Evolutionary conservation across 805 yeast genomes (phyloP).

Genomic region (Metschnikowia dekortorum): DNA sequence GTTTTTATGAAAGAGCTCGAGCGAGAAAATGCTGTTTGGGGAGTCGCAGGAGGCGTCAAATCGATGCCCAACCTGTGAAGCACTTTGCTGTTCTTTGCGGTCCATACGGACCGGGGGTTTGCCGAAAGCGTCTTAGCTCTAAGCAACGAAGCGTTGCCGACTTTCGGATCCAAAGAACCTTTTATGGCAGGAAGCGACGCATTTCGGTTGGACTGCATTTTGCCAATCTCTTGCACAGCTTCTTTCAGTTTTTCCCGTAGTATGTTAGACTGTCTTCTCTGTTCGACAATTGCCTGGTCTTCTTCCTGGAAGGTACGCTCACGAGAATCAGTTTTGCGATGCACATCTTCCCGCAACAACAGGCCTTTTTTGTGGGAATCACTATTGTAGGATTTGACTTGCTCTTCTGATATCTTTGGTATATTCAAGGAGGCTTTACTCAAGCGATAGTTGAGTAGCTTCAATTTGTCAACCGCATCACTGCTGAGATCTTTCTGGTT

Average conservation of each 20-base stretch:
- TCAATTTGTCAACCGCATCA: slow-evolving; percentile 11
- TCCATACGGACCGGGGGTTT: slow-evolving; percentile 23
- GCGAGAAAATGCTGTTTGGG: slow-evolving; percentile 13
- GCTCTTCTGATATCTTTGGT: slow-evolving; percentile 2
- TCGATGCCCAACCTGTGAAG: slow-evolving; percentile 38
- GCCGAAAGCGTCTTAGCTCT: slow-evolving; percentile 31
- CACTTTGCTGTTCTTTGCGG: slow-evolving; percentile 29
- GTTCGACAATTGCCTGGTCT: slow-evolving; percentile 12
- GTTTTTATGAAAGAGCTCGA: slow-evolving; percentile 27
- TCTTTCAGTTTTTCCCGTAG: slow-evolving; percentile 26
- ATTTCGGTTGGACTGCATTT: slow-evolving; percentile 12
- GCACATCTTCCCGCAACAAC: slow-evolving; percentile 17
- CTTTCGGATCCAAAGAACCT: slow-evolving; percentile 37
- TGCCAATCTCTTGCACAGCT: slow-evolving; percentile 23
- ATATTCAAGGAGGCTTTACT: slow-evolving; percentile 13
- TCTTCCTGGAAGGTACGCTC: slow-evolving; percentile 7
- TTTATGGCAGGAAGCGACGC: slow-evolving; percentile 11
- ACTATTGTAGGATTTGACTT: neutral
- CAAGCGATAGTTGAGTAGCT: slow-evolving; percentile 9
- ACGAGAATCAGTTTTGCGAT: slow-evolving; percentile 15
- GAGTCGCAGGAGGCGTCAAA: slow-evolving; percentile 14
- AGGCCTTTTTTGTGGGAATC: slow-evolving; percentile 17
- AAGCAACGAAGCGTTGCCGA: slow-evolving; percentile 24
- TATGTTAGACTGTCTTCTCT: slow-evolving; percentile 19
- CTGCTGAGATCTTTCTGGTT: slow-evolving; percentile 6